Evolutionary conservation across 257 asterid genomes (phyloP).

Genomic region (Scutellaria baicalensis): DNA sequence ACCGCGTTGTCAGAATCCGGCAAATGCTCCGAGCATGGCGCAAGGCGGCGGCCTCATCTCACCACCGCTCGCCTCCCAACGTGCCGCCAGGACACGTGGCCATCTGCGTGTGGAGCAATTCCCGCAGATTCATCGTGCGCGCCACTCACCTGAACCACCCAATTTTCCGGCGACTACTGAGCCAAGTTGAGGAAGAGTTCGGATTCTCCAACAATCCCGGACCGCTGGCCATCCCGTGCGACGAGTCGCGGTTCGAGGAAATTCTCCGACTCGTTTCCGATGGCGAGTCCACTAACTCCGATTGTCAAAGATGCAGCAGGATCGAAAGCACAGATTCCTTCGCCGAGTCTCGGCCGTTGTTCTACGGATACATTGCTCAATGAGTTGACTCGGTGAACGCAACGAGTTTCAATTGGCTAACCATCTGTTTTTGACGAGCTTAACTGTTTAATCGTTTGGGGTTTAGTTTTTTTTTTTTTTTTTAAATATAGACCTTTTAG

Average conservation of each 20-base stretch:
- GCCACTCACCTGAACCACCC: slow-evolving; percentile 64
- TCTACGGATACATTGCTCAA: slow-evolving; percentile 15
- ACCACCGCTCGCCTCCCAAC: slow-evolving; percentile 31
- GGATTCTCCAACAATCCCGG: slow-evolving; percentile 43
- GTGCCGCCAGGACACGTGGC: slow-evolving; percentile 70
- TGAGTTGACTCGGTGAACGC: no score
- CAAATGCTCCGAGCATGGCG: slow-evolving; percentile 60
- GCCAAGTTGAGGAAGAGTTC: slow-evolving; percentile 53
- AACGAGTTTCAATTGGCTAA: background rate
- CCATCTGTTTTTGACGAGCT: background rate
- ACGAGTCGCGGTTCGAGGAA: slow-evolving; percentile 49
- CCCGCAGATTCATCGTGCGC: slow-evolving; percentile 44
- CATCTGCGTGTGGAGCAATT: slow-evolving; percentile 39
- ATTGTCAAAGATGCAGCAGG: slow-evolving; percentile 28
- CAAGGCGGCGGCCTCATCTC: slow-evolving; percentile 20
- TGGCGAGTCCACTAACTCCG: slow-evolving; percentile 23
- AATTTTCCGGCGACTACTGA: slow-evolving; percentile 33
- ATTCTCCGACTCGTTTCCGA: slow-evolving; percentile 34
- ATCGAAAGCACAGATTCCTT: slow-evolving; percentile 8
- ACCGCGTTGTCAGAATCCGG: slow-evolving; percentile 48
- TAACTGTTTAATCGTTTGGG: background rate
- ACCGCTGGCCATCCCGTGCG: slow-evolving; percentile 53
- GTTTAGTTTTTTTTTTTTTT: background rate
- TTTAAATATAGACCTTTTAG: background rate
- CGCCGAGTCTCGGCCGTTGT: slow-evolving; percentile 42